phyloP scores from a whole-genome alignment of 2,329 filamentous ascomycete species.

The Diplocarpon mali region DNA sequence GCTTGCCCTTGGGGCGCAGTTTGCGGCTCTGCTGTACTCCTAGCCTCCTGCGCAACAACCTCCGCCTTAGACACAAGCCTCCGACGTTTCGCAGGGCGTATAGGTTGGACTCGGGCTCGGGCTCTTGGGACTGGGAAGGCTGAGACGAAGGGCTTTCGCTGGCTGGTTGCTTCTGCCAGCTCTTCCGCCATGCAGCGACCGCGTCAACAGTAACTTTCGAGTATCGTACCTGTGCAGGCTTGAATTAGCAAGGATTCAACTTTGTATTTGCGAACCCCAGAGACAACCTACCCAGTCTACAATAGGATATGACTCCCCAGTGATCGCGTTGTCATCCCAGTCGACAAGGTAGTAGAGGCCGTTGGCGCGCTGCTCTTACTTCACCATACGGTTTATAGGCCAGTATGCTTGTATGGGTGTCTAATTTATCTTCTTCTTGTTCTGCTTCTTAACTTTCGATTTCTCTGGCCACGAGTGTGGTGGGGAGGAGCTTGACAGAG shows the following conservation, averaged over 20 bases:
- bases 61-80: background rate
- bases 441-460: background rate
- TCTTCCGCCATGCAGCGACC: conserved; percentile 6
- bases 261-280: background rate
- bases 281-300: conserved; percentile 35
- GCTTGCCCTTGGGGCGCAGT: conserved; percentile 3
- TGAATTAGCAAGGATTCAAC: background rate
- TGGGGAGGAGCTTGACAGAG: too few species aligned
- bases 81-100: conserved; percentile 13
- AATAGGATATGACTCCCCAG: conserved; percentile 37
- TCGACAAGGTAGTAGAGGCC: conserved; percentile 37
- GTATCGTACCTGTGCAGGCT: background rate
- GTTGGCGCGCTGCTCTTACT: background rate
- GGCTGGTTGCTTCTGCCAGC: background rate
- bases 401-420: background rate
- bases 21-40: background rate
- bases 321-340: conserved; percentile 42
- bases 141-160: background rate
- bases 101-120: conserved; percentile 6
- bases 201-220: background rate
- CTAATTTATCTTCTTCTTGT: background rate
- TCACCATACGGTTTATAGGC: background rate
- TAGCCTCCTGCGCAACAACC: background rate
- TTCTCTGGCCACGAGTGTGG: too few species aligned
- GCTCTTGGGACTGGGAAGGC: background rate